Conservation (phyloP, 495 filamentous ascomycete genomes). For the Rusavskia elegans region DNA sequence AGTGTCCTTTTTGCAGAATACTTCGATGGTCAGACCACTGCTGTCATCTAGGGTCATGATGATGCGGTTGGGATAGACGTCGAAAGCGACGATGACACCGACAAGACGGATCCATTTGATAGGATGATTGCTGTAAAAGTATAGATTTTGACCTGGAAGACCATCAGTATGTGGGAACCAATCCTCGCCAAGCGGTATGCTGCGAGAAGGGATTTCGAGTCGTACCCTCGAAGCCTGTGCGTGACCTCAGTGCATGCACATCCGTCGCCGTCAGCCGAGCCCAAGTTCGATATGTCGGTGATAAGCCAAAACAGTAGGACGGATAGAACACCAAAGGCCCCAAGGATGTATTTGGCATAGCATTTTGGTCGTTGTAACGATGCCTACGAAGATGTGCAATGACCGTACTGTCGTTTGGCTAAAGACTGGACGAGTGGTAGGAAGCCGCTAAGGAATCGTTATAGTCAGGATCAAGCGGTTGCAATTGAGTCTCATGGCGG, state of each 20-base stretch:
- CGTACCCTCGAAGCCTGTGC: constrained; percentile 52
- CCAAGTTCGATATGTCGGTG: constrained; percentile 73
- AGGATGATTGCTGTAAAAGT: constrained; percentile 75
- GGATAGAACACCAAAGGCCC: constrained; percentile 47
- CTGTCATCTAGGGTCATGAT: constrained; percentile 72
- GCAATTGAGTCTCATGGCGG: too few species aligned
- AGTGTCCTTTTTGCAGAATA: constrained; percentile 20
- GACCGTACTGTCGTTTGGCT: too few species aligned
- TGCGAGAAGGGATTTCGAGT: not conserved
- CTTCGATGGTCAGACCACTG: constrained; percentile 61
- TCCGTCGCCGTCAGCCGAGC: constrained; percentile 60
- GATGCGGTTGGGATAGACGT: constrained; percentile 41
- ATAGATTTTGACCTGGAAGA: constrained; percentile 47
- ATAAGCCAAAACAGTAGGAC: constrained; percentile 67
- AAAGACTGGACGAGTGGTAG: too few species aligned
- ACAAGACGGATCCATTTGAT: constrained; percentile 70
- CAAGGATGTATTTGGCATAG: constrained; percentile 7
- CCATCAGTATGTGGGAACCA: too few species aligned
- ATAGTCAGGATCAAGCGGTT: too few species aligned
- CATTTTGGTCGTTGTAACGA: constrained; percentile 1
- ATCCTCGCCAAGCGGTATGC: too few species aligned
- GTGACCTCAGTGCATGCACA: constrained; percentile 41
- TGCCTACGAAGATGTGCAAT: too few species aligned
- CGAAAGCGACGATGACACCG: constrained; percentile 63
- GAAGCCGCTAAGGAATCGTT: too few species aligned